Evolutionary conservation across 169 alveolate genomes (phyloP).

Genomic region (Theileria equi): DNA sequence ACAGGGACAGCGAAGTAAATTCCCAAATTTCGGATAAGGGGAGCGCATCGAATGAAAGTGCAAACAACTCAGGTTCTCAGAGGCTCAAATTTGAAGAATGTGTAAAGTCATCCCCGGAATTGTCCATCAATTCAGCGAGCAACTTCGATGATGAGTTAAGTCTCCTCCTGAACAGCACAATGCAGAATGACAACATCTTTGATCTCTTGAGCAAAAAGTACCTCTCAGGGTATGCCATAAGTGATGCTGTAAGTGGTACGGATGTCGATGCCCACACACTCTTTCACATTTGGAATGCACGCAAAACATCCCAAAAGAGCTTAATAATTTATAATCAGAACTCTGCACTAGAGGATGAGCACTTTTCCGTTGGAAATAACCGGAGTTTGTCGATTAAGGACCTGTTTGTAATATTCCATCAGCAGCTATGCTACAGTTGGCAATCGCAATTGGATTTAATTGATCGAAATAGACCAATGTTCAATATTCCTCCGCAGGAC

Average conservation of each 20-base stretch:
- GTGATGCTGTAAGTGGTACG: conserved; percentile 48
- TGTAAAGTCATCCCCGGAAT: conserved; percentile 41
- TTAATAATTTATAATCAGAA: background rate
- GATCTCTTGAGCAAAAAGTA: conserved; percentile 50
- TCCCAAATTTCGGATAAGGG: no score
- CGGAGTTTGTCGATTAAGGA: conserved; percentile 12
- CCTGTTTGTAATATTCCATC: conserved; percentile 44
- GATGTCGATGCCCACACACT: conserved; percentile 59
- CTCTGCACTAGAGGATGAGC: background rate
- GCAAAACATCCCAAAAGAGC: conserved; percentile 33
- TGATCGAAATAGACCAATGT: conserved; percentile 47
- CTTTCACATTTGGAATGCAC: conserved; percentile 34
- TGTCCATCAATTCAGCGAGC: conserved; percentile 47
- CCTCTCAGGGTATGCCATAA: conserved; percentile 51
- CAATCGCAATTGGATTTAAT: conserved; percentile 25
- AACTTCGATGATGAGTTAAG: conserved; percentile 63
- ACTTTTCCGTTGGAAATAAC: conserved; percentile 1
- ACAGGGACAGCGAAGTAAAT: no score
- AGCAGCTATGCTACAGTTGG: conserved; percentile 52
- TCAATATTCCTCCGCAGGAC: conserved; percentile 52
- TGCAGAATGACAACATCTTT: conserved; percentile 32
- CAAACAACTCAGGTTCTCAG: no score
- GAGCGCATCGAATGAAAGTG: no score
- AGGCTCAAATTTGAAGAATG: conserved; percentile 14
- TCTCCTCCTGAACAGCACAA: conserved; percentile 24